Evolutionary conservation across 2,329 filamentous ascomycete species (phyloP).

Genomic region (Xylaria sp.): DNA sequence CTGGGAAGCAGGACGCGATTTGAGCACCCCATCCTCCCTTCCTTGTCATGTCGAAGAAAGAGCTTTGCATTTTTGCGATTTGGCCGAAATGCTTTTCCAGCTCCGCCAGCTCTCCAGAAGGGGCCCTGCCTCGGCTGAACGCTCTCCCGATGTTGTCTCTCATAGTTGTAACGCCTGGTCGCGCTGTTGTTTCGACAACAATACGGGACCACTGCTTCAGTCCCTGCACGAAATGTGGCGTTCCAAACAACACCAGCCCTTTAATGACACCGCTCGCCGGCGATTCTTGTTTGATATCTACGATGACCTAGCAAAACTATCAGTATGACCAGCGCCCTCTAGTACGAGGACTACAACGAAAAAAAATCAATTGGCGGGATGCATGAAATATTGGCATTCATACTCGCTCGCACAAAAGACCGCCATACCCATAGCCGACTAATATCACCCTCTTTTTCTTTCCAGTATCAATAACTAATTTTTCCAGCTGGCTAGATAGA

Average conservation of each 20-base stretch:
- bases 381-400: not conserved
- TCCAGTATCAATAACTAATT: no score
- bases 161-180: not conserved
- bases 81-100: not conserved
- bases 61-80: not conserved
- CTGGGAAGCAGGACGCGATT: slow-evolving; percentile 6
- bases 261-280: not conserved
- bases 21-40: not conserved
- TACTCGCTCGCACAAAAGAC: slow-evolving; percentile 7
- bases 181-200: not conserved
- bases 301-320: not conserved
- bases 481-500: no score
- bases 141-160: not conserved
- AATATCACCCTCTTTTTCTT: not conserved
- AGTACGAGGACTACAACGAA: no score
- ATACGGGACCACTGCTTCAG: slow-evolving; percentile 3
- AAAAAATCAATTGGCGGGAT: no score
- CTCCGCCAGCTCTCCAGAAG: not conserved
- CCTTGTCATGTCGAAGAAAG: not conserved
- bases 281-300: not conserved
- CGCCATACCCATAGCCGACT: slow-evolving; percentile 11
- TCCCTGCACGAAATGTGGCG: not conserved
- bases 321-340: not conserved
- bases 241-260: slow-evolving; percentile 11
- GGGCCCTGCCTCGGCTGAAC: not conserved